These are phyloP conservation scores for Aquilaria yunnanensis DNA, from an alignment of 345 rosid genomes.

Conservation along the genomic window DNA sequence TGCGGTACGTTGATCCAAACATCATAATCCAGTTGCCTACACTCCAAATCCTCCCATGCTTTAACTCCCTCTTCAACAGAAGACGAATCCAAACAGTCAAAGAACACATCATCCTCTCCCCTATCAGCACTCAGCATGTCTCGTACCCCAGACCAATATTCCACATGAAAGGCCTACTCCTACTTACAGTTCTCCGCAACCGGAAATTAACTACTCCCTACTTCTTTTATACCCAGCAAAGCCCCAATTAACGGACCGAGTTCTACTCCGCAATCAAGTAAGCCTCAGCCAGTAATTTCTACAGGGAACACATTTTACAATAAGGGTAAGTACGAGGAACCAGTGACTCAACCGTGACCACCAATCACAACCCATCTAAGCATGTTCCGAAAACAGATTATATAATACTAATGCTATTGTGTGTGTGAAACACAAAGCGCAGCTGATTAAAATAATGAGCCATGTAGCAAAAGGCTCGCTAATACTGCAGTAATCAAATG, in stretches of 20 bases:
- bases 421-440: constrained; percentile 2
- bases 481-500: constrained; percentile 31
- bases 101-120: constrained; percentile 53
- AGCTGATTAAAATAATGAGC: constrained; percentile 16
- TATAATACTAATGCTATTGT: too few relatives aligned
- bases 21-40: constrained; percentile 22
- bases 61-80: constrained; percentile 25
- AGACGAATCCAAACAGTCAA: constrained; percentile 53
- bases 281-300: constrained; percentile 6
- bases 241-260: constrained; percentile 46
- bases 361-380: constrained; percentile 16
- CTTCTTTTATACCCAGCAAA: constrained; percentile 18
- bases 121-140: constrained; percentile 47
- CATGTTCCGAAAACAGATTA: constrained; percentile 14
- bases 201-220: constrained; percentile 13
- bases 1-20: constrained; percentile 57
- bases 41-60: constrained; percentile 17
- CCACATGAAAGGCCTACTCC: constrained; percentile 27
- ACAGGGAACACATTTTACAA: constrained; percentile 15
- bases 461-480: constrained; percentile 28
- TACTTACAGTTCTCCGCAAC: constrained; percentile 18
- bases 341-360: constrained; percentile 18
- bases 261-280: constrained; percentile 18
- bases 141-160: constrained; percentile 25
- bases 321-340: constrained; percentile 41